These are phyloP conservation scores for Mrakia frigida DNA, from an alignment of 768 basidiomycete genomes.

Conservation along the genomic window DNA sequence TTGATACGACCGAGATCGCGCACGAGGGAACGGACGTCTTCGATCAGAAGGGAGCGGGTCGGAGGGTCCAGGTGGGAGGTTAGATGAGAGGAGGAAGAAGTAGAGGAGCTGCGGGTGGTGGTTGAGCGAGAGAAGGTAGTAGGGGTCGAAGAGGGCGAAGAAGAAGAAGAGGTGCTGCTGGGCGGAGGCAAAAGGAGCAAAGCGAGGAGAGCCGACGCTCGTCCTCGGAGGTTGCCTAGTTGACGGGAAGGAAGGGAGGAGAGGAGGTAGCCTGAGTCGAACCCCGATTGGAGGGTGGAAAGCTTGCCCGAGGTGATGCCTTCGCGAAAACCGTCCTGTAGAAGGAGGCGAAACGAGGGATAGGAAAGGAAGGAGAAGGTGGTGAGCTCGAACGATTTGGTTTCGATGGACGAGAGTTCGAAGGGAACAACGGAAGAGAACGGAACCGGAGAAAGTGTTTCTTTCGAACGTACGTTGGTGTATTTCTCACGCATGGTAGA, in stretches of 20 bases:
- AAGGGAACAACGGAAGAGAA: too few species aligned
- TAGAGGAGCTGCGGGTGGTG: conserved; percentile 29
- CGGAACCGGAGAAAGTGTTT: too few species aligned
- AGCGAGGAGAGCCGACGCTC: conserved; percentile 57
- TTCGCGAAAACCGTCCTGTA: conserved; percentile 88
- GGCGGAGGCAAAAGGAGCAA: conserved; percentile 38
- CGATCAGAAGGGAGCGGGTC: conserved; percentile 14
- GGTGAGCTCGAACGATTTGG: not conserved
- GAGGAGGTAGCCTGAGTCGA: conserved; percentile 74
- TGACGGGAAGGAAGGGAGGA: conserved; percentile 71
- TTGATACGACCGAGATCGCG: conserved; percentile 56
- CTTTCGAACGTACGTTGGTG: conserved; percentile 26
- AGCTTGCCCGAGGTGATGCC: conserved; percentile 92
- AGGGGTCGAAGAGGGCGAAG: conserved; percentile 16
- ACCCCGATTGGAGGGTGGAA: conserved; percentile 76
- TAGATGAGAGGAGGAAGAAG: not conserved
- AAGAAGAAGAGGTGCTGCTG: too few species aligned
- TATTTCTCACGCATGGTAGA: conserved; percentile 22
- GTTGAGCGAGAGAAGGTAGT: not conserved
- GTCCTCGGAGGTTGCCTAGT: conserved; percentile 71
- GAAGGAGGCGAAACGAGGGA: not conserved
- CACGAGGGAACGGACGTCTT: conserved; percentile 55
- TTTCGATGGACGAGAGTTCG: not conserved
- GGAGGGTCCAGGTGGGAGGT: not conserved
- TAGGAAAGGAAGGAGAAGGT: not conserved